Evolutionary conservation across 768 basidiomycete species (phyloP), one percentile per base, ranked within the genome.

Genomic region (Clitopilus passeckerianus): DNA sequence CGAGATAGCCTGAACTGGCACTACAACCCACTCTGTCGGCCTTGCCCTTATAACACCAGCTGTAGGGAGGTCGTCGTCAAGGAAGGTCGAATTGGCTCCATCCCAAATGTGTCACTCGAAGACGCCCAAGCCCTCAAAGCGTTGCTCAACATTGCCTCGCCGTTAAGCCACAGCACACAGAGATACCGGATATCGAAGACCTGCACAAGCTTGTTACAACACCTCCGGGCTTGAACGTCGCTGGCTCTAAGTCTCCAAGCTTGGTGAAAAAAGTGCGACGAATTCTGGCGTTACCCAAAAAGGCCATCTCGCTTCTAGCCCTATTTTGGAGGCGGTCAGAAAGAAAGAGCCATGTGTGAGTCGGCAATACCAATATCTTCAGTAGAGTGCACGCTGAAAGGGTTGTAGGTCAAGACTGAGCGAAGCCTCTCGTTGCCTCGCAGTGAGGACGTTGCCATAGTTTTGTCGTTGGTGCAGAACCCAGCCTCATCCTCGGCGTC

Each of bases 171-270:
- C 41, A 5, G 8, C 20, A 46, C 23, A 50, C 27, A 59, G 57
- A 54, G 58, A 60, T 72, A 30, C 70, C 78, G 1, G 81, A 83
- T 64, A 82, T 83, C 33, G 81, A 83, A 67, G 79, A 82, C 57
- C 70, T 83, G 2, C 74, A 79, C 61, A 62, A 64, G 1, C 65
- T 80, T 9, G 57, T 80, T 23, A 58, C 55, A 6, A 65, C 75
- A 57, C 59, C 61, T 18, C 24, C 46, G 20, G 72, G 66, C 46
- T 62, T 80, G 34, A 64, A 70, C 7, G 5, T 61, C 56, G 9
- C 61, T 81, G 23, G 67, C 70, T 20, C 63, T 54, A 62, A 65
- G 1, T 75, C 71, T 33, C 76, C 78, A 3, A 74, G 71, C 34
- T 69, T 75, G 8, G 61, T 77, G 54, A 77, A 73, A 63, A 78